These are phyloP conservation scores for Aspergillus ochraceus DNA, from an alignment of 2,329 filamentous ascomycete genomes.

Conservation along the genomic window DNA sequence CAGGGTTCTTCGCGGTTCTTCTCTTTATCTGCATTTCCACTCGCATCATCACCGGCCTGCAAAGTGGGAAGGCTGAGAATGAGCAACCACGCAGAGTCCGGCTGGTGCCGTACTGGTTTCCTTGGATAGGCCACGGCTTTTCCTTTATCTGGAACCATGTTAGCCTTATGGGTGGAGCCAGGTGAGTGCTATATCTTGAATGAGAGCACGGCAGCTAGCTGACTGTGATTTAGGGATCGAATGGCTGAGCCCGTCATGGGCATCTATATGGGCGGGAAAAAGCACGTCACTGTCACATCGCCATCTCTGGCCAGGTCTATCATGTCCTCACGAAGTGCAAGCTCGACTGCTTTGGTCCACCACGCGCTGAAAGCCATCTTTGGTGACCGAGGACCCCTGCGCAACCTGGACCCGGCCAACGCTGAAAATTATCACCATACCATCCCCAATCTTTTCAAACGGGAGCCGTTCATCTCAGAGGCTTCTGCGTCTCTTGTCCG, in stretches of 20 bases:
- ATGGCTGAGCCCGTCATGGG: constrained; percentile 46
- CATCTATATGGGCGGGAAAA: constrained; percentile 51
- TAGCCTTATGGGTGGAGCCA: constrained; percentile 44
- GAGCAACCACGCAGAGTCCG: constrained; percentile 42
- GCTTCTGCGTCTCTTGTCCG: constrained; percentile 39
- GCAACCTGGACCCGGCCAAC: constrained; percentile 33
- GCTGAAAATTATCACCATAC: constrained; percentile 42
- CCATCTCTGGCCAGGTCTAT: constrained; percentile 48
- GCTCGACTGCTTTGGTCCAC: constrained; percentile 31
- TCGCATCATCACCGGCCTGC: constrained; percentile 39
- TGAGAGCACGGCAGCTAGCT: constrained; percentile 3
- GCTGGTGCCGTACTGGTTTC: constrained; percentile 60
- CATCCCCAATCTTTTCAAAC: constrained; percentile 43
- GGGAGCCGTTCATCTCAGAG: constrained; percentile 48
- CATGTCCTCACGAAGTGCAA: constrained; percentile 32
- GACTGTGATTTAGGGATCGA: constrained; percentile 32
- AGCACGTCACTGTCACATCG: constrained; percentile 52
- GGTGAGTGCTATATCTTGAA: constrained; percentile 28
- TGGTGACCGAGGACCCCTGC: constrained; percentile 40
- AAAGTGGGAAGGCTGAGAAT: constrained; percentile 26
- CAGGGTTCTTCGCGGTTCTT: constrained; percentile 28
- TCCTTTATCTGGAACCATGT: constrained; percentile 49
- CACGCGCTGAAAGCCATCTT: constrained; percentile 44
- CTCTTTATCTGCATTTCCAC: constrained; percentile 38
- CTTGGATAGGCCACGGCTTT: constrained; percentile 56